These are phyloP conservation scores for Cucurbita maxima DNA, from an alignment of 306 rosid species.

Conservation along the genomic window DNA sequence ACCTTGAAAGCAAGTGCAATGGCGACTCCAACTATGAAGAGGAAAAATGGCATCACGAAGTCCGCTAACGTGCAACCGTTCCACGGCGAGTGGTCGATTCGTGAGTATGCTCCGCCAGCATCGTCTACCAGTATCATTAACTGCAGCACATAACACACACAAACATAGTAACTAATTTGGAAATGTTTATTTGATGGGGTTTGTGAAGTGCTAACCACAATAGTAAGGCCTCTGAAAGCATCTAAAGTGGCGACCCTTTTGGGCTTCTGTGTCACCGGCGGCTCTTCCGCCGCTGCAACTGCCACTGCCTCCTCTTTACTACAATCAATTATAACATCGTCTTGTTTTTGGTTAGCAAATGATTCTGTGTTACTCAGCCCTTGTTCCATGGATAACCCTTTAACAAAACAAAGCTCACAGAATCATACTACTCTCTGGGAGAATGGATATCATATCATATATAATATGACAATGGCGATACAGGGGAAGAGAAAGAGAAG, in stretches of 20 bases:
- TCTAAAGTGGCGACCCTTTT: conserved; percentile 80
- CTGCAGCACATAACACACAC: conserved; percentile 14
- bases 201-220: conserved; percentile 28
- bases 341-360: not conserved
- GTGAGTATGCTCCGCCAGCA: conserved; percentile 64
- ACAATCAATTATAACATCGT: conserved; percentile 9
- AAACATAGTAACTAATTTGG: too few relatives aligned
- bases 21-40: conserved; percentile 84
- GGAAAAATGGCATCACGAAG: conserved; percentile 90
- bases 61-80: conserved; percentile 89
- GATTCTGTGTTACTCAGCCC: too few relatives aligned
- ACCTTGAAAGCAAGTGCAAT: conserved; percentile 88
- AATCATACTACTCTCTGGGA: too few relatives aligned
- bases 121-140: conserved; percentile 79
- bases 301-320: conserved; percentile 5
- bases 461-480: too few relatives aligned
- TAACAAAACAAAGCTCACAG: too few relatives aligned
- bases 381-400: not conserved
- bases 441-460: too few relatives aligned
- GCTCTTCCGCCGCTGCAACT: not conserved
- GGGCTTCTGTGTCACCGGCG: conserved; percentile 25
- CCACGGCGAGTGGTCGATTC: conserved; percentile 89
- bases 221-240: conserved; percentile 86
- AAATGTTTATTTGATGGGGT: too few relatives aligned
- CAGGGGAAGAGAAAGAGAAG: too few relatives aligned